These are phyloP conservation scores for Drosera capensis DNA, from an alignment of 148 eudicot species.

Conservation along the genomic window DNA sequence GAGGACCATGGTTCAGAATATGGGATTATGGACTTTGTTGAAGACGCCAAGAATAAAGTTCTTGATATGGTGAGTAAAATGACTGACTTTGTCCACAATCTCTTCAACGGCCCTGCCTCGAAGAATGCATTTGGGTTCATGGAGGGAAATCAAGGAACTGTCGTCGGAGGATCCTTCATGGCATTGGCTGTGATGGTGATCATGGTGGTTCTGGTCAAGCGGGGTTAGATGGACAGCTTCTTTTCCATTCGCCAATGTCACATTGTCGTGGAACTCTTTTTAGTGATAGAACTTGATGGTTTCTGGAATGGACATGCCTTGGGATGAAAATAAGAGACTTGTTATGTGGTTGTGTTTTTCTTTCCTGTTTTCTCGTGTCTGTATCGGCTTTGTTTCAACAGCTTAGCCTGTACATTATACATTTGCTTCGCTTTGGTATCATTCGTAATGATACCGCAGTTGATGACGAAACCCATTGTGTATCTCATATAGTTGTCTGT, in stretches of 20 bases:
- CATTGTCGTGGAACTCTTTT: not conserved
- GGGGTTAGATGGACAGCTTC: slow-evolving; percentile 16
- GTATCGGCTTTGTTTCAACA: too few relatives aligned
- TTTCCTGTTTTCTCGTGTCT: too few relatives aligned
- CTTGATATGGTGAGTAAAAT: slow-evolving; percentile 40
- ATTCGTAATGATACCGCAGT: too few relatives aligned
- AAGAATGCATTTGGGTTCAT: slow-evolving; percentile 3
- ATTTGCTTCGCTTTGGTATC: too few relatives aligned
- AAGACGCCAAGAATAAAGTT: slow-evolving; percentile 30
- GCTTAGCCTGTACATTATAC: too few relatives aligned
- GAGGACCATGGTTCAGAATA: slow-evolving; percentile 12
- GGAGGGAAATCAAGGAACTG: slow-evolving; percentile 1
- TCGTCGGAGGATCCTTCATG: slow-evolving; percentile 36
- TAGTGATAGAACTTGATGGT: not conserved
- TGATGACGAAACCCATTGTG: too few relatives aligned
- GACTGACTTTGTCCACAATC: slow-evolving; percentile 32
- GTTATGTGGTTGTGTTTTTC: too few relatives aligned
- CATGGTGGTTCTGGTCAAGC: slow-evolving; percentile 40
- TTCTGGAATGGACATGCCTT: too few relatives aligned
- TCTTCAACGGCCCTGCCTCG: slow-evolving; percentile 15
- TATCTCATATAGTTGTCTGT: too few relatives aligned
- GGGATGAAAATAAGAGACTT: too few relatives aligned
- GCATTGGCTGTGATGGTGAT: slow-evolving; percentile 76
- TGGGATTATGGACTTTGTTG: slow-evolving; percentile 16
- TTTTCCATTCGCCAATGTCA: slow-evolving; percentile 33